Conservation (phyloP, 2,329 filamentous ascomycete genomes). For the Colletotrichum horii region DNA sequence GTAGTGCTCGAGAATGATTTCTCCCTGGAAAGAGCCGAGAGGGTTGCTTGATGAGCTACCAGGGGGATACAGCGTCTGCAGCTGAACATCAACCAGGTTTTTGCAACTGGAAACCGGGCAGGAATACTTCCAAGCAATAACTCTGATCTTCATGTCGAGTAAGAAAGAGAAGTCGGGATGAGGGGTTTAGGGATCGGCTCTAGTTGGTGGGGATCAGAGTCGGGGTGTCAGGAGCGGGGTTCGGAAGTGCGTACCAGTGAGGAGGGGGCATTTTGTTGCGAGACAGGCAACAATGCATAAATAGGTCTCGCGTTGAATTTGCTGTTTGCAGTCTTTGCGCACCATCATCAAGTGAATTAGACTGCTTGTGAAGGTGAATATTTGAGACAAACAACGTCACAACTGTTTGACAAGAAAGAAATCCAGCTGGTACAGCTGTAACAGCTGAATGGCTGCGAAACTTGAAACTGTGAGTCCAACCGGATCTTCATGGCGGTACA, state of each 20-base stretch:
- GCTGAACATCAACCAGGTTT: not conserved
- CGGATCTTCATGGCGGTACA: rapidly evolving
- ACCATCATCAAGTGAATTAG: not conserved
- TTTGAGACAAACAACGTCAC: not conserved
- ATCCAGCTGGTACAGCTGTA: not conserved
- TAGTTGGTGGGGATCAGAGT: not conserved
- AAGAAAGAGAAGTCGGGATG: not conserved
- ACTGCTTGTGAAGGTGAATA: not conserved
- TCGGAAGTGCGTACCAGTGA: not conserved
- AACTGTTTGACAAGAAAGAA: not conserved
- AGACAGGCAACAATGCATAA: not conserved
- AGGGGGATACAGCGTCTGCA: not conserved
- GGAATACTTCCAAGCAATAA: not conserved
- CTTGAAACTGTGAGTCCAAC: not conserved
- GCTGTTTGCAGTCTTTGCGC: rapidly evolving
- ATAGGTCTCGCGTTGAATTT: not conserved
- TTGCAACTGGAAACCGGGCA: not conserved
- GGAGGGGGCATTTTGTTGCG: not conserved
- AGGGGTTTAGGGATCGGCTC: not conserved
- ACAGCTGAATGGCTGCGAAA: not conserved
- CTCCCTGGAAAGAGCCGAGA: not conserved
- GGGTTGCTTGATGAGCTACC: not conserved
- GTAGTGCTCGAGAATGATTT: not conserved
- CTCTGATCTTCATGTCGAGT: not conserved
- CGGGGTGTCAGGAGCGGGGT: not conserved